phyloP scores from a whole-genome alignment of 1,139 yeast genomes.

The Protomyces arabidopsidicola region DNA sequence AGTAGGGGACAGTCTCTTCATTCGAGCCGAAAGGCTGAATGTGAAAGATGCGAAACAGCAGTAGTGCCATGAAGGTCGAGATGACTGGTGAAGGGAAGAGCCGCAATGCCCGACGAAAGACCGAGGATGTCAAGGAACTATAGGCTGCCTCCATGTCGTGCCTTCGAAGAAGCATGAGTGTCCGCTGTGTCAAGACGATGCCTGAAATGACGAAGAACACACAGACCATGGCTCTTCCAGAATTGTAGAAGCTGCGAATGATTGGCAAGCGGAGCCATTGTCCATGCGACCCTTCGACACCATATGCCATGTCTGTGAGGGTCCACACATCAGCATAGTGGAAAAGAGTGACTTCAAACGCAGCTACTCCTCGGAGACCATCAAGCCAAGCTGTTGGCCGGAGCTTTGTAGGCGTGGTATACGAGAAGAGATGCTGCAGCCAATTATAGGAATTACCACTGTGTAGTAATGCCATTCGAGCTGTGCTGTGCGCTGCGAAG shows the following conservation, averaged over 20 bases:
- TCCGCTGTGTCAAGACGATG: conserved; percentile 10
- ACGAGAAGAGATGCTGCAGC: background rate
- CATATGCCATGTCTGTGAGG: conserved; percentile 1
- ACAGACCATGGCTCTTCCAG: conserved; percentile 20
- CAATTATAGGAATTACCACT: background rate
- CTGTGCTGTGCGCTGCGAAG: no score
- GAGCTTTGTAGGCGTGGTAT: background rate
- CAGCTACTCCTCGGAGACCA: conserved; percentile 19
- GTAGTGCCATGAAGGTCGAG: background rate
- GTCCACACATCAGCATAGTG: conserved; percentile 20
- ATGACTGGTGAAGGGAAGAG: conserved; percentile 14
- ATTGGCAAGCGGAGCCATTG: conserved; percentile 9
- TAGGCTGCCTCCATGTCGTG: conserved; percentile 1
- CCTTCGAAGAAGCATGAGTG: conserved; percentile 1
- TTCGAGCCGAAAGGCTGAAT: conserved; percentile 6
- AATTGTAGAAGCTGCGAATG: conserved; percentile 7
- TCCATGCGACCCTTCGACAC: conserved; percentile 4
- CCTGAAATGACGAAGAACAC: conserved; percentile 24
- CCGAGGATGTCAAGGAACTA: conserved; percentile 10
- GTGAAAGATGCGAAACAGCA: conserved; percentile 11
- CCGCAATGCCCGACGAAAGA: conserved; percentile 14
- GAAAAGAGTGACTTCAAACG: conserved; percentile 11
- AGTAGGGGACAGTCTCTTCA: background rate
- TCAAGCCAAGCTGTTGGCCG: conserved; percentile 19
- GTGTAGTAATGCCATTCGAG: background rate